Base-by-base conservation (phyloP, 2,329 filamentous ascomycete genomes). In the Fusarium sp. region DNA sequence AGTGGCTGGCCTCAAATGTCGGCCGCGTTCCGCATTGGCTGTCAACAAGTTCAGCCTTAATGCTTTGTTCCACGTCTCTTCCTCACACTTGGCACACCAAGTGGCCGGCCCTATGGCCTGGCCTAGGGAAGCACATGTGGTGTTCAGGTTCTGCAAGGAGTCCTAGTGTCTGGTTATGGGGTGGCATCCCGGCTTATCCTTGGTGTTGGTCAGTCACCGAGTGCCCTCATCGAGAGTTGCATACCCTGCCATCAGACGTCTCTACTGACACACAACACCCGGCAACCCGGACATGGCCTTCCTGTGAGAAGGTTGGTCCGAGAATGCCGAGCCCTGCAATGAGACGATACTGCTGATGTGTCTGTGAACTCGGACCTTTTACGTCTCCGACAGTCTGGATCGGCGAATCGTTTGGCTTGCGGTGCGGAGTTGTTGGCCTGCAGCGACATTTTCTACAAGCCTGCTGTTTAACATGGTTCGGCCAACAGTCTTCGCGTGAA, bases 1-100 rank as follows among this genome's bases (percentile, higher is more conserved):
- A 60, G 61, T 65, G 72, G 63, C 50, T 43, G 72, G 72, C 66
- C 72, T 74, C 72, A 75, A 73, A 61, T 34, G 66, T 50, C 43
- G 58, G 50, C 45, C 39, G n/a, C 39, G 32, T 37, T 54, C 20
- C n/a, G 30, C 23, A 75, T 73, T 75, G 62, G 59, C 6, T 18
- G 43, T 20, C 10, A 32, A 43, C 54, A 63, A 45, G 23, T 45
- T 45, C 68, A 54, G 32, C 20, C 63, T 67, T 18, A 43, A 54
- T 43, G 18, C 16, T 9, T 20, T 52, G 25, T 37, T 35, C 27
- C 20, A 60, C n/a, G 37, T 52, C 37, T 27, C 64, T 57, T 58
- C n/a, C 52, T 57, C 32, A 27, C n/a, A 14, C 27, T 56, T 30
- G 43, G 37, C 66, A 37, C 27, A 25, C 16, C 13, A 35, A 41